These are phyloP conservation scores for Corynespora cassiicola DNA, from an alignment of 2,329 filamentous ascomycete species.

Conservation along the genomic window DNA sequence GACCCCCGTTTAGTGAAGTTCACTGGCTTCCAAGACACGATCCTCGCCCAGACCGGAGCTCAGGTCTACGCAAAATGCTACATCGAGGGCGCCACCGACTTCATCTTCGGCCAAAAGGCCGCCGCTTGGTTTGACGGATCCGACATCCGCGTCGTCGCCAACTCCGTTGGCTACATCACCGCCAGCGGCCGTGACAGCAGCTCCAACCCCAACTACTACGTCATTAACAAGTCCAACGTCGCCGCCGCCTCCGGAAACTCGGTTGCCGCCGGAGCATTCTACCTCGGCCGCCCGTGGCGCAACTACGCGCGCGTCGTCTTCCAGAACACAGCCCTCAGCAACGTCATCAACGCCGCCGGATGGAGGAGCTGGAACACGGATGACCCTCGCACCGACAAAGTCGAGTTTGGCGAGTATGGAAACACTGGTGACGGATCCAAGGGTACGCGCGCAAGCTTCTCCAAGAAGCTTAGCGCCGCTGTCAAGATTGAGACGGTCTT, in stretches of 20 bases:
- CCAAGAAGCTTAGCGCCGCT: constrained; percentile 47
- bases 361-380: constrained; percentile 64
- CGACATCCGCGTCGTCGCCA: constrained; percentile 55
- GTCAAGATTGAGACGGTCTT: constrained; percentile 54
- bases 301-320: constrained; percentile 60
- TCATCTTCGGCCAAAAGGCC: constrained; percentile 64
- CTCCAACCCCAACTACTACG: constrained; percentile 55
- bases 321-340: constrained; percentile 58
- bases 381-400: constrained; percentile 57
- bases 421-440: constrained; percentile 65
- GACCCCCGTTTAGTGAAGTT: too few species aligned
- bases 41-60: constrained; percentile 52
- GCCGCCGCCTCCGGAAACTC: constrained; percentile 47
- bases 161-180: constrained; percentile 49
- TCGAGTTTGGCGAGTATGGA: constrained; percentile 64
- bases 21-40: constrained; percentile 64
- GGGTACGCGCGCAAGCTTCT: constrained; percentile 60
- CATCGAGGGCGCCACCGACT: constrained; percentile 66
- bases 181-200: constrained; percentile 41
- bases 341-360: constrained; percentile 65
- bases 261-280: constrained; percentile 51
- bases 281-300: constrained; percentile 62
- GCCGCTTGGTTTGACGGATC: constrained; percentile 59
- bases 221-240: constrained; percentile 62
- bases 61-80: constrained; percentile 64